Percentiles rank a stretch among this genome's conserved stretches.
phyloP scores from a whole-genome alignment of 768 basidiomycete genomes.

The Tulasnella sp. region DNA sequence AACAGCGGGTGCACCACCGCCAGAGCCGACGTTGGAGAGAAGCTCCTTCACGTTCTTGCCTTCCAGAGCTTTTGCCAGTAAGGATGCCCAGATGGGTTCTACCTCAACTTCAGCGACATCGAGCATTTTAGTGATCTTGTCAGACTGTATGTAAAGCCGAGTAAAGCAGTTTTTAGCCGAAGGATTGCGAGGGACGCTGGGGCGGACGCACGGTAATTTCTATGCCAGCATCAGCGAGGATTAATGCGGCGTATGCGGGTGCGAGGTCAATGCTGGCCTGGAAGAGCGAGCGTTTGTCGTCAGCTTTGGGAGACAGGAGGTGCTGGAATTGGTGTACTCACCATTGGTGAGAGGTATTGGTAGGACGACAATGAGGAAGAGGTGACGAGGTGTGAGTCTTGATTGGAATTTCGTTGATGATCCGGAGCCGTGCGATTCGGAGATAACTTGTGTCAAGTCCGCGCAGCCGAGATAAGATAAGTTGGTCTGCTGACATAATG shows the following conservation, averaged over 20 bases:
- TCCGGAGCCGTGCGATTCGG: slow-evolving; percentile 7
- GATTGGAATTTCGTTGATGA: slow-evolving; percentile 13
- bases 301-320: neutral
- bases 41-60: slow-evolving; percentile 97
- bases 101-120: slow-evolving; percentile 71
- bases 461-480: neutral
- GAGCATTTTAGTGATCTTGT: slow-evolving; percentile 89
- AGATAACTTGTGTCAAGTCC: neutral
- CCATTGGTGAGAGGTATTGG: neutral
- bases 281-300: slow-evolving; percentile 1
- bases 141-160: slow-evolving; percentile 59
- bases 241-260: slow-evolving; percentile 94
- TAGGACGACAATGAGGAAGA: neutral
- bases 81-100: slow-evolving; percentile 96
- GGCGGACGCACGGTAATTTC: slow-evolving; percentile 89
- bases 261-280: slow-evolving; percentile 78
- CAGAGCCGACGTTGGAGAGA: slow-evolving; percentile 91
- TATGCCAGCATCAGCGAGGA: slow-evolving; percentile 95
- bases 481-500: neutral
- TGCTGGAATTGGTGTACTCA: neutral
- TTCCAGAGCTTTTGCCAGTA: slow-evolving; percentile 97
- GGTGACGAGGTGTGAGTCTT: neutral
- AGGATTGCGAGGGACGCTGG: neutral
- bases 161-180: neutral
- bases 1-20: slow-evolving; percentile 80